phyloP scores from a whole-genome alignment of 345 rosid species.

The Carallia pectinifolia region DNA sequence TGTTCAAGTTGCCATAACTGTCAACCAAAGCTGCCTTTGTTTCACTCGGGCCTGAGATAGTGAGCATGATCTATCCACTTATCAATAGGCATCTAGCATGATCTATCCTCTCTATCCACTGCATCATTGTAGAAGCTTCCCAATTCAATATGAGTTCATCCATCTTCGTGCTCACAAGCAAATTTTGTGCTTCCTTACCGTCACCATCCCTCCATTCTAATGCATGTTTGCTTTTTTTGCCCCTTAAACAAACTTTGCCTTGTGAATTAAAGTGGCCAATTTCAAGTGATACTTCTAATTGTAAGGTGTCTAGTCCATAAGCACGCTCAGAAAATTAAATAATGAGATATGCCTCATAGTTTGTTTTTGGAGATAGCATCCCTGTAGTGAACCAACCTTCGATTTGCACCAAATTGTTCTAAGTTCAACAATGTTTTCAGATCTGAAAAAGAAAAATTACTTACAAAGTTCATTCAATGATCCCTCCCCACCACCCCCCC shows the following conservation, averaged over 20 bases:
- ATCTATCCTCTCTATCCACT: conserved; percentile 15
- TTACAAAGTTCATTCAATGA: not conserved
- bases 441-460: conserved; percentile 25
- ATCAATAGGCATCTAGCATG: too few relatives aligned
- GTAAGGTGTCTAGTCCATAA: conserved; percentile 44
- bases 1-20: too few relatives aligned
- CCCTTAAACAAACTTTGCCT: conserved; percentile 29
- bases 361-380: conserved; percentile 37
- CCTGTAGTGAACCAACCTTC: conserved; percentile 27
- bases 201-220: conserved; percentile 6
- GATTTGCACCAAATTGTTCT: conserved; percentile 44
- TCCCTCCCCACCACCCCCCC: too few relatives aligned
- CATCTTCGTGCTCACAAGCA: conserved; percentile 31
- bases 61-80: too few relatives aligned
- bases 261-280: conserved; percentile 15
- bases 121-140: conserved; percentile 39
- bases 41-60: too few relatives aligned
- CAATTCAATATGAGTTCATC: conserved; percentile 51
- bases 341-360: conserved; percentile 40
- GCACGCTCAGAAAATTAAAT: conserved; percentile 36
- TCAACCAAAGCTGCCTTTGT: too few relatives aligned
- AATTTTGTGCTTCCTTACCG: conserved; percentile 3
- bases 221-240: conserved; percentile 20
- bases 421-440: conserved; percentile 41
- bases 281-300: conserved; percentile 34